Evolutionary conservation across 2,329 filamentous ascomycete genomes (phyloP), one percentile per base, ranked within the genome.

Genomic region (Penicillium sp.): DNA sequence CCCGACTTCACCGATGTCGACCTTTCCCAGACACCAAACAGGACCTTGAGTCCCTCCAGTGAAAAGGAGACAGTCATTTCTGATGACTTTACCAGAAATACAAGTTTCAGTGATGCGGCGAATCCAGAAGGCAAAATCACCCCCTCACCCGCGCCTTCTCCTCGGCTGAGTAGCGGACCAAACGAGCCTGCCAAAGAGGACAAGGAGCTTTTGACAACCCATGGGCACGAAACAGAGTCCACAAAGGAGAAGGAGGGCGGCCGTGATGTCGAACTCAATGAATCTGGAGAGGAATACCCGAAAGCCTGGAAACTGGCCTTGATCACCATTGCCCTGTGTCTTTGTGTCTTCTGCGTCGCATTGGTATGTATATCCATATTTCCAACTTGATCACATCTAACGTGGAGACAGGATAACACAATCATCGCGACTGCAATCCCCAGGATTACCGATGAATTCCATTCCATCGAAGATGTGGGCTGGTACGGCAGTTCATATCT

Each of bases 401-500:
- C 51, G 16, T 45, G 3, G 5, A 34, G 29, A 5, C 13, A 74
- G 71, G 72, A 74, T 46, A 74, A 75, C 29, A 76, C 74, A 0
- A 77, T 77, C 46, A 74, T 80, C 34, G 72, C 74, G 7, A 79
- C 75, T 2, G 78, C 78, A 3, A 78, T 80, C 31, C 78, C 78
- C 13, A 68, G 66, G 14, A 80, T 81, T 47, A 79, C 78, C 0
- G 71, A 78, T 56, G 65, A 78, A 31, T 81, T 81, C 60, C 65
- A 79, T 34, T 75, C 76, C 4, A 66, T 78, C 34, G 65, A 70
- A 5, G 77, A 80, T 52, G 71, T 81, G 6, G 76, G 76, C 31
- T 81, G 79, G 78, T 80, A 81, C 55, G 75, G 75, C 27, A 75
- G 72, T 41, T 67, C 75, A 3, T 78, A 78, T 56, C 63, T 78